Conservation (phyloP, 1,284 basidiomycete species). For the Vanrija sp. region DNA sequence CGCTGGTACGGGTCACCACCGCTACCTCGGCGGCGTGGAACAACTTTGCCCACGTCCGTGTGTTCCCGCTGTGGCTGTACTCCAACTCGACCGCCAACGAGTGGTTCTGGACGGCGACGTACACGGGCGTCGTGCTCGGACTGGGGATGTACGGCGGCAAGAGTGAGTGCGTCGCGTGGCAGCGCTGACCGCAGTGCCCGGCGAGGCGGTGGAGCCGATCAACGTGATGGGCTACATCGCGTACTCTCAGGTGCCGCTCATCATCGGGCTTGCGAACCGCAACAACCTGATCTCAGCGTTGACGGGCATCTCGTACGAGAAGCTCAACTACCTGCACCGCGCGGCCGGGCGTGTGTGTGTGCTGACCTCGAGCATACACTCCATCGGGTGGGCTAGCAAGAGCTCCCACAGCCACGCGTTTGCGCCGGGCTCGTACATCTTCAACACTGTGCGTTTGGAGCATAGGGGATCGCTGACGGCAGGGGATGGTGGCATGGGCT, state of each 20-base stretch:
- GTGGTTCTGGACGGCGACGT: slow-evolving; percentile 12
- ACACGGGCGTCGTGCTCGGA: slow-evolving; percentile 12
- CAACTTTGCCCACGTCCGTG: slow-evolving; percentile 13
- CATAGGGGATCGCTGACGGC: neutral
- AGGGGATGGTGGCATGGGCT: slow-evolving; percentile 11
- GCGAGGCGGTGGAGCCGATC: no score
- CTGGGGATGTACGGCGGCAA: slow-evolving; percentile 10
- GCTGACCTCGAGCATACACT: slow-evolving; percentile 34
- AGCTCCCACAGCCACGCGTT: slow-evolving; percentile 6
- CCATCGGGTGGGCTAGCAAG: slow-evolving; percentile 20
- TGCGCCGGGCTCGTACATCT: slow-evolving; percentile 12
- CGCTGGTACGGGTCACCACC: no score
- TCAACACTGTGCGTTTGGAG: neutral
- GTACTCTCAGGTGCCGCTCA: slow-evolving; percentile 58
- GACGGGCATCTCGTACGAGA: slow-evolving; percentile 62
- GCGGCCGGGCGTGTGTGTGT: slow-evolving; percentile 32
- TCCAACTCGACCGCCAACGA: slow-evolving; percentile 7
- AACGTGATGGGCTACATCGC: slow-evolving; percentile 17
- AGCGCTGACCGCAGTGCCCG: no score
- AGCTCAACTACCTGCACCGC: slow-evolving; percentile 48
- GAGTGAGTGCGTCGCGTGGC: no score
- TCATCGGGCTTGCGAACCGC: slow-evolving; percentile 61
- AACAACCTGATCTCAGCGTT: slow-evolving; percentile 61
- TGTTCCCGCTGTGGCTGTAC: slow-evolving; percentile 15
- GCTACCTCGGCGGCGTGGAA: neutral